A percentile compares a stretch with the other conserved stretches of the same genome.
Evolutionary conservation across 1,284 basidiomycete species (phyloP).

Genomic region (Papiliotrema nemorosa): DNA sequence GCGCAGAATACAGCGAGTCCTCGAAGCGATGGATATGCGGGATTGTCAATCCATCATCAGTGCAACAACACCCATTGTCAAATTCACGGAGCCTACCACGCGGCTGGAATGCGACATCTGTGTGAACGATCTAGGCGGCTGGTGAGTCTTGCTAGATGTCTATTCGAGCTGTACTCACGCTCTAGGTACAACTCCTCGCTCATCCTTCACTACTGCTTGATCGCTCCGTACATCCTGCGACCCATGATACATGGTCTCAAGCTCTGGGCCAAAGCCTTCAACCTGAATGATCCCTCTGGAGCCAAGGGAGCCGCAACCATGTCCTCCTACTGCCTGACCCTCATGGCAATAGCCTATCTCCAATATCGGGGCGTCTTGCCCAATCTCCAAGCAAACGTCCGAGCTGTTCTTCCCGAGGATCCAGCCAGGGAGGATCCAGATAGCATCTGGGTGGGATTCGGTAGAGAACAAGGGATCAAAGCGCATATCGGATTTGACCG

Average conservation of each 20-base stretch:
- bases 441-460: conserved; percentile 41
- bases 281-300: conserved; percentile 45
- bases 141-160: conserved; percentile 21
- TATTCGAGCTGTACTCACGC: conserved; percentile 1
- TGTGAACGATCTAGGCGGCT: conserved; percentile 47
- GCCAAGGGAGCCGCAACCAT: conserved; percentile 34
- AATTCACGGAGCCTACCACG: conserved; percentile 30
- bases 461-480: conserved; percentile 31
- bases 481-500: conserved; percentile 29
- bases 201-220: conserved; percentile 45
- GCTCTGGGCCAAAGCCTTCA: conserved; percentile 39
- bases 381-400: conserved; percentile 39
- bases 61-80: conserved; percentile 47
- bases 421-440: conserved; percentile 15
- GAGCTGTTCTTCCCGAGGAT: conserved; percentile 6
- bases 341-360: conserved; percentile 49
- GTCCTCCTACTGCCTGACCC: conserved; percentile 48
- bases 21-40: conserved; percentile 18
- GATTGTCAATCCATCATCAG: conserved; percentile 21
- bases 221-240: conserved; percentile 44
- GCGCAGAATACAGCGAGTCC: conserved; percentile 16
- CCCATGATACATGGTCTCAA: conserved; percentile 48
- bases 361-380: conserved; percentile 39
- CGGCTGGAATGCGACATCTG: conserved; percentile 42
- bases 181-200: conserved; percentile 46